Percentiles rank a stretch among this genome's conserved stretches.
Evolutionary conservation across 1,284 basidiomycete species (phyloP).

Genomic region (Grifola frondosa): DNA sequence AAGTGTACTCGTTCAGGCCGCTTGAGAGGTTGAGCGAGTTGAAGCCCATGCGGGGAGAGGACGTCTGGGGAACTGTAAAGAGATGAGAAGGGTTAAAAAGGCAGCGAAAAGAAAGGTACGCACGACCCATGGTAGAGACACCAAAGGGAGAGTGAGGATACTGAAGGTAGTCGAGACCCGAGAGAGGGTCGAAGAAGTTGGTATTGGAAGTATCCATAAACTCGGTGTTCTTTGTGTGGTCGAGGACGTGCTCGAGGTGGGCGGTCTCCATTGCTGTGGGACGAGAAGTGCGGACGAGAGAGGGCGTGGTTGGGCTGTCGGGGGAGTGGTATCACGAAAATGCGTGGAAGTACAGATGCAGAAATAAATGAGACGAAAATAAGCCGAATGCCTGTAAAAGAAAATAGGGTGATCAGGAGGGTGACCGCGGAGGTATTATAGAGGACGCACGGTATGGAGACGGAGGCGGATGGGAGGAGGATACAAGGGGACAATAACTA

Average conservation of each 20-base stretch:
- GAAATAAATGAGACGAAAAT: slow-evolving; percentile 40
- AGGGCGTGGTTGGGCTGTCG: slow-evolving; percentile 20
- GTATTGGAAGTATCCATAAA: slow-evolving; percentile 51
- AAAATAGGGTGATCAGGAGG: too few relatives aligned
- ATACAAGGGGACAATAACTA: slow-evolving; percentile 29
- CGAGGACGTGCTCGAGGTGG: slow-evolving; percentile 51
- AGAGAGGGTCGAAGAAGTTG: slow-evolving; percentile 60
- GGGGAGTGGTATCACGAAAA: slow-evolving; percentile 28
- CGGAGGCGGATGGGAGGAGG: slow-evolving; percentile 6
- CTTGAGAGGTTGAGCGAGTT: slow-evolving; percentile 57
- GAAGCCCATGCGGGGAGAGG: slow-evolving; percentile 61
- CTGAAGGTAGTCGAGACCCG: slow-evolving; percentile 48
- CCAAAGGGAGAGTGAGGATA: slow-evolving; percentile 49
- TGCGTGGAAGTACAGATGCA: slow-evolving; percentile 27
- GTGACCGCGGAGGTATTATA: too few relatives aligned
- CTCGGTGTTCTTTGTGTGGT: slow-evolving; percentile 46
- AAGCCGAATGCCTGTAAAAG: slow-evolving; percentile 18
- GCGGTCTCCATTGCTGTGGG: slow-evolving; percentile 44
- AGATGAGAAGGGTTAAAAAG: slow-evolving; percentile 15
- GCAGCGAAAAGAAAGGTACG: slow-evolving; percentile 26
- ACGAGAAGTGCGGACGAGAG: slow-evolving; percentile 24
- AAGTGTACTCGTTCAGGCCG: slow-evolving; percentile 64
- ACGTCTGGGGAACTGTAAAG: slow-evolving; percentile 41
- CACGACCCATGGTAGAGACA: slow-evolving; percentile 43
- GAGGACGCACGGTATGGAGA: slow-evolving; percentile 23